Conservation (phyloP, 441 rosid species). For the Pelargonium australe region DNA sequence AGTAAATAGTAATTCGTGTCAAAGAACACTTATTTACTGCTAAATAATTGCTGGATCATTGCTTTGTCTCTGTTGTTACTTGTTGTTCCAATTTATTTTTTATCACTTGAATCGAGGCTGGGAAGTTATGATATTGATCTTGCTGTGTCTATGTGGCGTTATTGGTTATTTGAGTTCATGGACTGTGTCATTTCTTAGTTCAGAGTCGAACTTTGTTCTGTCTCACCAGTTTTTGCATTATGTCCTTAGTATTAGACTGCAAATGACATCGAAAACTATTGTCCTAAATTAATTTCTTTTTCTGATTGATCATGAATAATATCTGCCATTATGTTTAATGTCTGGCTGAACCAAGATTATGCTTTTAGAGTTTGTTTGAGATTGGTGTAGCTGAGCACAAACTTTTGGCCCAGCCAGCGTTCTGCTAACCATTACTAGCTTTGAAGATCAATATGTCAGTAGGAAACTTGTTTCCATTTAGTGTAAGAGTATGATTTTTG, state of each 20-base stretch:
- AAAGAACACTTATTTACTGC: neutral
- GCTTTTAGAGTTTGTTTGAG: neutral
- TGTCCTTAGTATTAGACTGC: no score
- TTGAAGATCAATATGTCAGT: neutral
- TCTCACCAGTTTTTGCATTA: neutral
- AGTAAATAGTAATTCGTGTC: constrained; percentile 22
- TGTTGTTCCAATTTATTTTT: no score
- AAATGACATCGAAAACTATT: no score
- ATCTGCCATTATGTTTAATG: neutral
- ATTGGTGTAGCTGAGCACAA: neutral
- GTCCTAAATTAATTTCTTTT: neutral
- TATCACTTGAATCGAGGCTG: no score
- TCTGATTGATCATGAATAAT: neutral
- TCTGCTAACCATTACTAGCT: neutral
- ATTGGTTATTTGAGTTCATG: neutral
- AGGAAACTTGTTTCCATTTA: neutral
- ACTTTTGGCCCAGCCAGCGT: neutral
- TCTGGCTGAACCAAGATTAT: neutral
- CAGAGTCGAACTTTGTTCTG: neutral
- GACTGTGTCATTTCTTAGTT: neutral
- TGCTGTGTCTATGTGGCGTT: neutral
- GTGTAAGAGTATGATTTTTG: neutral
- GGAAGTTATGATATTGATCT: no score
- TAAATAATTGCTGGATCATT: no score
- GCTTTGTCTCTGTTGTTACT: no score